Evolutionary conservation across 306 rosid species (phyloP).

Genomic region (Inga laurina): DNA sequence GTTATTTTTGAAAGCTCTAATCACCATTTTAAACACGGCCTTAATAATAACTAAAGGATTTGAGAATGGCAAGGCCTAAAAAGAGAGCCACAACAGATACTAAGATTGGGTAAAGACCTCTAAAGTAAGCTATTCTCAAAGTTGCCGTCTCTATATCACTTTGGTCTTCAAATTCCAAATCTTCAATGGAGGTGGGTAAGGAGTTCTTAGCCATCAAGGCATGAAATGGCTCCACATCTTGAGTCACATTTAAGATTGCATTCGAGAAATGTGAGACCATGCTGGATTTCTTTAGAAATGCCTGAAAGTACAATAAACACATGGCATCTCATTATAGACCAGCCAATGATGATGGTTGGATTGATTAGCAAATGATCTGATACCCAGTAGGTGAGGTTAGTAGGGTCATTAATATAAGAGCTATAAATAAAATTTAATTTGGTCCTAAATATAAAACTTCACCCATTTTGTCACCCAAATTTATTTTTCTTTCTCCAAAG

Average conservation of each 20-base stretch:
- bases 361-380: too few species aligned
- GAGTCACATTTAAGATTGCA: constrained; percentile 44
- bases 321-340: too few species aligned
- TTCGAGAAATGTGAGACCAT: constrained; percentile 40
- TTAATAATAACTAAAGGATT: neutral
- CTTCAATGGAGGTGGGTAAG: too few species aligned
- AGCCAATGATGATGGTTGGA: too few species aligned
- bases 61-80: neutral
- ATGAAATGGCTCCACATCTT: constrained; percentile 18
- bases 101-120: neutral
- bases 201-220: neutral
- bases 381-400: too few species aligned
- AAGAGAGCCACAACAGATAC: neutral
- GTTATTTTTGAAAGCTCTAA: too few species aligned
- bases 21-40: too few species aligned
- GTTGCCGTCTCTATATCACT: neutral
- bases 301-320: constrained; percentile 27
- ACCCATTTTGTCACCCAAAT: too few species aligned
- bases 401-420: too few species aligned
- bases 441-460: too few species aligned
- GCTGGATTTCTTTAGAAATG: constrained; percentile 33
- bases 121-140: neutral
- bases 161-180: neutral
- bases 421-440: too few species aligned
- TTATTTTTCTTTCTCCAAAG: too few species aligned